Base-by-base conservation (phyloP, 2,329 filamentous ascomycete genomes). In the Lasiodiplodia hormozganensis region DNA sequence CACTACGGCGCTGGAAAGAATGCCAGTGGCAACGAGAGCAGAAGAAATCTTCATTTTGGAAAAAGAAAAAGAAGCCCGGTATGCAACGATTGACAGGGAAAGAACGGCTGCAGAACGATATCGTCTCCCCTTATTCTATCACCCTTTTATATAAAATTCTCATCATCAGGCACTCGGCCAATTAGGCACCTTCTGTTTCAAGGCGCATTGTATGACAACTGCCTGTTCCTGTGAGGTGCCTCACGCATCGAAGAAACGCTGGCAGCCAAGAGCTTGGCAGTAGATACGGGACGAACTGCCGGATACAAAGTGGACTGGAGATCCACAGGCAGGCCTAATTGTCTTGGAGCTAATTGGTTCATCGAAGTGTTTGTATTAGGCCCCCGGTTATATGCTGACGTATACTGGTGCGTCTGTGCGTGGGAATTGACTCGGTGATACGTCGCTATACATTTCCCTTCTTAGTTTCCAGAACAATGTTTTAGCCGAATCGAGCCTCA, bases 251-350 rank as follows among this genome's bases (percentile, higher is more conserved):
- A 23, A 36, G 31, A 57, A 36, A 57, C 28, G 53, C 53, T 16
- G 53, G 21, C 53, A 38, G 53, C 53, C 53, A 57, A 57, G 53
- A 10, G 18, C 53, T 57, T 36, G 53, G 53, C 53, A 31, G 18
- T 57, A 36, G 31, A 36, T 57, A 38, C 18, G 53, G 53, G 18
- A 21, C 34, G 51, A 53, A 31, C 23, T 57, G 54, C 54, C 36
- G 21, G 21, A 38, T 57, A 31, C 54, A 18, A 57, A 57, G 53
- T 38, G 10, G 18, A 4, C 28, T 21, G 21, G 4, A 57, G 31
- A 57, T 57, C 31, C 54, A 38, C 54, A 57, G 21, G 54, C 34
- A 57, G 28, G 54, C 54, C 54, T 38, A 57, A 57, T 38, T 31
- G n/a, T 16, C n/a, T 36, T 31, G 34, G 8, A 25, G 31, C 1